phyloP scores from a whole-genome alignment of 2,329 filamentous ascomycete genomes.

The Aspergillus pseudoglaucus region DNA sequence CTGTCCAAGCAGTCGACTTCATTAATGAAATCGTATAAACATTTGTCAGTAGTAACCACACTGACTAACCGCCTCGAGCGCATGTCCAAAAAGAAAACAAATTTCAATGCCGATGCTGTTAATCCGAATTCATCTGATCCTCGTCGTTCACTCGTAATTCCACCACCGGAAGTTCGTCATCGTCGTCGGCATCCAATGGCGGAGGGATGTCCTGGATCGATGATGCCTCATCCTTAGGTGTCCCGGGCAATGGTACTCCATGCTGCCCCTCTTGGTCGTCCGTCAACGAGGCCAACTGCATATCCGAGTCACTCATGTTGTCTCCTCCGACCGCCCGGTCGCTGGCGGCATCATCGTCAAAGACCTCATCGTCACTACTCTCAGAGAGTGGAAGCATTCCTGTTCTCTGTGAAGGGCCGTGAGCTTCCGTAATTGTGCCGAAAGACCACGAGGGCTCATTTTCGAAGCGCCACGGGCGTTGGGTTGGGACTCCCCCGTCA shows the following conservation, averaged over 20 bases:
- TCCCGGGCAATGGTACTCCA: slow-evolving; percentile 12
- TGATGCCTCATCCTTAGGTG: slow-evolving; percentile 20
- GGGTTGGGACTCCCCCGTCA: slow-evolving; percentile 15
- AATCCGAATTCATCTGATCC: slow-evolving; percentile 19
- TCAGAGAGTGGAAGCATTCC: slow-evolving; percentile 17
- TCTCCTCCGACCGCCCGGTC: slow-evolving; percentile 34
- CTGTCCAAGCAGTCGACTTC: too few species aligned
- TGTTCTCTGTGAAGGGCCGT: slow-evolving; percentile 24
- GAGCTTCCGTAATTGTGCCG: slow-evolving; percentile 22
- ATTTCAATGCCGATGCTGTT: not conserved
- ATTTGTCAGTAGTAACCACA: too few species aligned
- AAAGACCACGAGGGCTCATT: slow-evolving; percentile 33
- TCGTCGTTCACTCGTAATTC: slow-evolving; percentile 36
- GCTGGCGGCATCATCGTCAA: slow-evolving; percentile 32
- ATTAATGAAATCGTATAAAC: too few species aligned
- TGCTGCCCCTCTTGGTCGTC: slow-evolving; percentile 19
- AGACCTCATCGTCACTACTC: slow-evolving; percentile 25
- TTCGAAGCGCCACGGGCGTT: slow-evolving; percentile 20
- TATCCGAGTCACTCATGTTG: slow-evolving; percentile 28
- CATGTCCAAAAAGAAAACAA: slow-evolving; percentile 10
- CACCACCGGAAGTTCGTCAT: slow-evolving; percentile 36
- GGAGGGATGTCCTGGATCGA: slow-evolving; percentile 27
- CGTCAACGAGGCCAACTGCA: slow-evolving; percentile 22
- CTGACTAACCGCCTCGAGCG: slow-evolving; percentile 7
- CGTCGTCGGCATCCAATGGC: slow-evolving; percentile 24